Evolutionary conservation across 1,284 basidiomycete species (phyloP), one percentile per base, ranked within the genome.

Genomic region (Boletus calvinii): DNA sequence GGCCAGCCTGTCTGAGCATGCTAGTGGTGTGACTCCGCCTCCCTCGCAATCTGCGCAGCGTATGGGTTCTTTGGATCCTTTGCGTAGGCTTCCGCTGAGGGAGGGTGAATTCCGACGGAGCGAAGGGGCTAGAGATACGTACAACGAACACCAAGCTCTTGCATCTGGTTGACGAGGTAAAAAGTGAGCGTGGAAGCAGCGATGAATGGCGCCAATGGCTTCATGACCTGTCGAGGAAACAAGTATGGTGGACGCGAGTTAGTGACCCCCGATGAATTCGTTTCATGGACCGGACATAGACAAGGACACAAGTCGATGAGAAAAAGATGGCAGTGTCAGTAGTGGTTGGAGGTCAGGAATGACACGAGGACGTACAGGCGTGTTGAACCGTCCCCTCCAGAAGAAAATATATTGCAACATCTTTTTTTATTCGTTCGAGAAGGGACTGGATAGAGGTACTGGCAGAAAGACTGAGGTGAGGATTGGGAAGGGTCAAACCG

Each of bases 21-120:
- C 56, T 70, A 71, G 26, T 69, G 64, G 38, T 70, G 66, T 30
- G 66, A 65, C 18, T 65, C 61, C 3, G 58, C 46, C 35, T 63
- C 62, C 56, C 74, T 83, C 39, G 88, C 84, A 53, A 90, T 81
- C 64, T 86, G 80, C 22, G 82, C 83, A 20, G 84, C 85, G 70
- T 90, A 88, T 39, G 89, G 88, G 77, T 91, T 91, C 68, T 81
- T 83, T 34, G 88, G 81, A 67, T 90, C 85, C 62, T 83, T 85
- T 56, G 80, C 80, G 67, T 79, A 89, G 60, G 77, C 70, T 58
- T 80, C 79, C 54, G 86, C 87, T 90, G 60, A 26, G 56, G 59
- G 22, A 29, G 43, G 22, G 44, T 49, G 55, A 61, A 10, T 7
- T 2, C 4, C 2, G 24, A 40, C 22, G 8, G 6, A 22, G 31